Base-by-base conservation (phyloP, 1,284 basidiomycete species). In the Marasmius sp. region DNA sequence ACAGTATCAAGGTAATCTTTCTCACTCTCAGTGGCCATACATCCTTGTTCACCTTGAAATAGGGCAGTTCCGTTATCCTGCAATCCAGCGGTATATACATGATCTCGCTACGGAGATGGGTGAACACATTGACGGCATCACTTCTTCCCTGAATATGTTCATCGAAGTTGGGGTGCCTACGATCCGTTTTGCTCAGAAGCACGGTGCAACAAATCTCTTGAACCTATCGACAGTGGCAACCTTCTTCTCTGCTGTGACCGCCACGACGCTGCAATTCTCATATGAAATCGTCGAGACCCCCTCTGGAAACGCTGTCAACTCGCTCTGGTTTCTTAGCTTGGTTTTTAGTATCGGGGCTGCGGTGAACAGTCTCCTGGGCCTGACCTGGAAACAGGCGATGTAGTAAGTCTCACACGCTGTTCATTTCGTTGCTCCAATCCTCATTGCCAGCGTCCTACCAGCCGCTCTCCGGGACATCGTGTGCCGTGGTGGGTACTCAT, bases 401-500 rank as follows among this genome's bases (percentile, higher is more conserved):
- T 91, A 91, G 88, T 90, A 73, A 68, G 88, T 83, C 41, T 48
- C 49, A 27, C 34, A 60, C 20, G 20, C 41, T 34, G 14, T 56
- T 48, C 22, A 33, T 52, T 58, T 58, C 7, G 43, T 48, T 27
- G 36, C 38, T 47, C 48, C 53, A 50, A 65, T 43, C 64, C 56
- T 60, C 57, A 48, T 65, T 64, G 65, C 58, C 60, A 38, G 59
- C 57, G 61, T 49, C 37, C 56, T 64, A 59, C 22, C 53, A 69
- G 80, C 67, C 81, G 81, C 59, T 82, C 81, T 59, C 82, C 81
- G 20, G 79, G 80, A 11, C 78, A 82, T 71, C 83, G 86, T 60
- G 87, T 90, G n/a, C 88, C 89, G 0, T 91, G 88, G 87, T 91
- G 89, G 88, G 88, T 91, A 33, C 74, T 88, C 58, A 90, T 90